Percentiles rank a stretch among this genome's conserved stretches.
Evolutionary conservation across 2,329 filamentous ascomycete genomes (phyloP).

Genomic region (Beauveria rudraprayagi): DNA sequence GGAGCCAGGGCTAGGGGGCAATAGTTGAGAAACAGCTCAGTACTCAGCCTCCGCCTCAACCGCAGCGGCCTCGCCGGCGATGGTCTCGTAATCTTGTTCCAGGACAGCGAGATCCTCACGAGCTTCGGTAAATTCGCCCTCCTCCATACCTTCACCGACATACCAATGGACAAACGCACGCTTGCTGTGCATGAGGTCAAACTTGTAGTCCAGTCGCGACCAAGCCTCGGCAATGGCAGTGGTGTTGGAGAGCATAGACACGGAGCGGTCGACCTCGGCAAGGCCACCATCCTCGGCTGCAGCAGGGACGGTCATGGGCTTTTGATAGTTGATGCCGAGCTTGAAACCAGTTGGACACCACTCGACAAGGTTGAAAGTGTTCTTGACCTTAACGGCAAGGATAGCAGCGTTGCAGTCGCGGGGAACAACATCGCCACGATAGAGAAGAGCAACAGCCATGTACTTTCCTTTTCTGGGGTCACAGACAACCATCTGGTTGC

Average conservation of each 20-base stretch:
- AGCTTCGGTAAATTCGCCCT: slow-evolving; percentile 82
- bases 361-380: slow-evolving; percentile 65
- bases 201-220: slow-evolving; percentile 66
- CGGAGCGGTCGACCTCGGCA: slow-evolving; percentile 53
- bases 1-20: background rate
- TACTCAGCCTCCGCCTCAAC: slow-evolving; percentile 67
- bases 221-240: slow-evolving; percentile 67
- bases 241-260: slow-evolving; percentile 68
- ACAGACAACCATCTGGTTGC: slow-evolving; percentile 73
- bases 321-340: slow-evolving; percentile 69
- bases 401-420: slow-evolving; percentile 62
- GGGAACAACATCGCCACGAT: slow-evolving; percentile 64
- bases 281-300: slow-evolving; percentile 49
- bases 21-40: slow-evolving; percentile 38
- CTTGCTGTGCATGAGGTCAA: slow-evolving; percentile 73
- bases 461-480: slow-evolving; percentile 68
- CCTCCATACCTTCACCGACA: slow-evolving; percentile 87
- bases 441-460: slow-evolving; percentile 66
- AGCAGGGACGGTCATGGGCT: slow-evolving; percentile 51
- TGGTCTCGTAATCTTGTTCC: slow-evolving; percentile 83
- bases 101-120: slow-evolving; percentile 78
- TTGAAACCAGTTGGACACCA: slow-evolving; percentile 73
- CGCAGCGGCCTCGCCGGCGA: slow-evolving; percentile 63
- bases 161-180: slow-evolving; percentile 72
- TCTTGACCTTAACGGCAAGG: slow-evolving; percentile 60